Conservation (phyloP, 306 rosid species). For the Casuarina glauca region DNA sequence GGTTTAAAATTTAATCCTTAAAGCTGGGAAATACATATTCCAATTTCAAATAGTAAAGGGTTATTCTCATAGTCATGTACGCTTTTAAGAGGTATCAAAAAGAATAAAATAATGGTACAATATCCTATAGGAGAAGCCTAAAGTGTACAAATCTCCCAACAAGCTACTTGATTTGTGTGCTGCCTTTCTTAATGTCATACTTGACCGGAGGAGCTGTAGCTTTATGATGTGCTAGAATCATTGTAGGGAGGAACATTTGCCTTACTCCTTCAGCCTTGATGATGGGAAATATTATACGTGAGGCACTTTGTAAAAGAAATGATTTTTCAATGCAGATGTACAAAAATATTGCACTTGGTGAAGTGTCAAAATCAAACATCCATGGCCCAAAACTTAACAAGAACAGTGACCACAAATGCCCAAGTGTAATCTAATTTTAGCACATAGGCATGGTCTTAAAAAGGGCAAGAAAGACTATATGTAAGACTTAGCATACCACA, state of each 20-base stretch:
- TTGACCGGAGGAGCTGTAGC: constrained; percentile 17
- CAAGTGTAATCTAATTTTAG: no score
- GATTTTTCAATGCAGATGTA: not conserved
- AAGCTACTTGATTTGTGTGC: not conserved
- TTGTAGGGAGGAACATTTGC: constrained; percentile 47
- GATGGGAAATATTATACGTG: constrained; percentile 56
- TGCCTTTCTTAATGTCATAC: constrained; percentile 1
- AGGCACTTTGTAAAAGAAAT: constrained; percentile 41
- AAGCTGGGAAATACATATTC: no score
- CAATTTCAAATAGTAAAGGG: no score
- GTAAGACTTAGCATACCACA: not conserved
- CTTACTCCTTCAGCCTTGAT: constrained; percentile 58
- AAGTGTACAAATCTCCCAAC: not conserved
- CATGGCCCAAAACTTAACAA: no score
- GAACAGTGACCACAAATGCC: no score
- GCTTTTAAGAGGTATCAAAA: no score
- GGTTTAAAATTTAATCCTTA: no score
- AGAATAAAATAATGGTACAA: not conserved
- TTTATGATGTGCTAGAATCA: constrained; percentile 32
- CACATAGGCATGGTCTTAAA: no score
- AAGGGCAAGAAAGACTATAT: no score
- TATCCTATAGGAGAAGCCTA: not conserved
- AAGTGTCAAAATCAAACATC: no score
- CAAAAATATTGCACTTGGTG: no score
- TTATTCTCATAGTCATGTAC: no score